Evolutionary conservation across 2,329 filamentous ascomycete genomes (phyloP).

Genomic region (Fusarium sp.): DNA sequence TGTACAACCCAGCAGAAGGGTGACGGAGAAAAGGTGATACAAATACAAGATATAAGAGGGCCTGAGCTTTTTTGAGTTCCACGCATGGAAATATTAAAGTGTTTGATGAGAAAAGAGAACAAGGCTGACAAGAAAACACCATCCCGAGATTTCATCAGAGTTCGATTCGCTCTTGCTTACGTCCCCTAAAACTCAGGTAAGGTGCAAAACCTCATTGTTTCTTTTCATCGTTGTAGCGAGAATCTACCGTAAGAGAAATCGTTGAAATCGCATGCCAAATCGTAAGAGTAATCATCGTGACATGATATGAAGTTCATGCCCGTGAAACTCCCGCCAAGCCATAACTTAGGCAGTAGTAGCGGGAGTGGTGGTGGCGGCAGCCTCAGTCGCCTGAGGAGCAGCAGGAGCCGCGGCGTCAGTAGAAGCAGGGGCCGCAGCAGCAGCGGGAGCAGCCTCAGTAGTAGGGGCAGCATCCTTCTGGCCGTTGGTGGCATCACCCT

Average conservation of each 20-base stretch:
- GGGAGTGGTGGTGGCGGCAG: conserved; percentile 50
- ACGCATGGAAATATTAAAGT: conserved; percentile 52
- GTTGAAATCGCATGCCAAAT: conserved; percentile 60
- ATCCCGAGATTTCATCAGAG: conserved; percentile 48
- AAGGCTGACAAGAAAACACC: conserved; percentile 50
- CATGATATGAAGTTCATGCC: conserved; percentile 45
- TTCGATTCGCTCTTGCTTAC: conserved; percentile 49
- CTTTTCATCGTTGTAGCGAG: conserved; percentile 52
- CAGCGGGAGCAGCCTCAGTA: conserved; percentile 48
- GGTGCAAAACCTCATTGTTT: conserved; percentile 47
- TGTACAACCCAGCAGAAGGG: conserved; percentile 57
- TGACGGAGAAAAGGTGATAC: conserved; percentile 54
- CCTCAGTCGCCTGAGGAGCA: conserved; percentile 46
- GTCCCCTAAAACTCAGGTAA: conserved; percentile 49
- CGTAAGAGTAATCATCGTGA: conserved; percentile 56
- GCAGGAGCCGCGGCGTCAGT: conserved; percentile 49
- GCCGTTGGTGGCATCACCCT: conserved; percentile 61
- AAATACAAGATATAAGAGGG: conserved; percentile 55
- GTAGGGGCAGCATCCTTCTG: conserved; percentile 56
- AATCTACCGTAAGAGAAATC: conserved; percentile 58
- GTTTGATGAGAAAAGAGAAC: conserved; percentile 50
- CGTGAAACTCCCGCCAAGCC: conserved; percentile 48
- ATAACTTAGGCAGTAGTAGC: conserved; percentile 54
- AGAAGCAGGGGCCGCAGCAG: conserved; percentile 45
- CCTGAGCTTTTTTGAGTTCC: conserved; percentile 49